Evolutionary conservation across 2,329 filamentous ascomycete genomes (phyloP), one percentile per base, ranked within the genome.

Genomic region (Ceratocystis papillata): DNA sequence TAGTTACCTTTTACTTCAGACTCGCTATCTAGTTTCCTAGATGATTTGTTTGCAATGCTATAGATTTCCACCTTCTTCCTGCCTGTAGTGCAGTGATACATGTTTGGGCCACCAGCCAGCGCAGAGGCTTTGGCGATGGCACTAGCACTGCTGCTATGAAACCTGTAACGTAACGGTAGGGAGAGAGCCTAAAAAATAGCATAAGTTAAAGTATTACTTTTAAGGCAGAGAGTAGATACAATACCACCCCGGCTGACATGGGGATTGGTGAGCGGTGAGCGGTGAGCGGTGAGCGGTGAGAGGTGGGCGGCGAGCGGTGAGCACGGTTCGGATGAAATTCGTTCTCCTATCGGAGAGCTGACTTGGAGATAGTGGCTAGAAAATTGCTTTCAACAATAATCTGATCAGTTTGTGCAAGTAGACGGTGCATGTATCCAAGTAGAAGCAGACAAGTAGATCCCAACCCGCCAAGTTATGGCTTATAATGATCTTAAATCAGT

Each of bases 171-270:
- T n/a, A 22, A 5, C 60, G 25, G 10, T 7, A 7, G 7, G 17
- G 45, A 0, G 20, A 62, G 15, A n/a, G n/a, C 8, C n/a, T 5
- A 22, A 10, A 45, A 62, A 44, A 37, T 22, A 37, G 17, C 48
- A 22, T 44, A 46, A 2, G 57, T 46, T 6, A 33, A n/a, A n/a
- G 15, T 28, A 12, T 25, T 74, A 62, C 77, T 74, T 67, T 78
- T 78, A 63, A 79, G 73, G 2, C 72, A 73, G 15, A 77, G 69
- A 7, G 71, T 69, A 1, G 57, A 10, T 7, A 77, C 77, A 37
- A 80, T 74, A 0, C 71, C 70, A n/a, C 75, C 71, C 73, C 75
- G 80, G 70, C 80, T 71, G 44, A 77, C 73, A 8, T 77, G 74
- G 4, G 75, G 75, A 67, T 76, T 76, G 59, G 73, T 70, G 5